Percentiles rank a stretch among this genome's conserved stretches.
Conservation (phyloP, 2,329 filamentous ascomycete genomes). For the Apiospora hydei region DNA sequence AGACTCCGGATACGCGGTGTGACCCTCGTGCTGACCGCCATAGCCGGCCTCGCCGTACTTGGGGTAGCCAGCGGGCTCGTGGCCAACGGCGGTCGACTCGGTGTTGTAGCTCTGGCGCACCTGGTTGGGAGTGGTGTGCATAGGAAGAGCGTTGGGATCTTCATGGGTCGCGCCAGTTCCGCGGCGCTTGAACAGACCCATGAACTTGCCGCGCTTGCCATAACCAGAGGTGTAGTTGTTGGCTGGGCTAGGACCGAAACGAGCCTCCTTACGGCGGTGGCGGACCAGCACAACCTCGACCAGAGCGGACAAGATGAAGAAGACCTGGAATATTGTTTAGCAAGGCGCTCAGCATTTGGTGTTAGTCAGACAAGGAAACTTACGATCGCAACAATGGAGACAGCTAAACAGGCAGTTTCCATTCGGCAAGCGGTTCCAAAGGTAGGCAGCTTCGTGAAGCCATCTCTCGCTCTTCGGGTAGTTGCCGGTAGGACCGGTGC, state of each 20-base stretch:
- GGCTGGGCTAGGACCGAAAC: slow-evolving; percentile 49
- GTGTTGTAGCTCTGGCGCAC: slow-evolving; percentile 47
- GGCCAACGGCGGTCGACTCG: slow-evolving; percentile 43
- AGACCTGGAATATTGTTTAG: slow-evolving; percentile 47
- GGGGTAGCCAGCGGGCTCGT: slow-evolving; percentile 31
- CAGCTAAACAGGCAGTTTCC: slow-evolving; percentile 78
- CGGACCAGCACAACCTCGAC: slow-evolving; percentile 73
- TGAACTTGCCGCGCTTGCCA: slow-evolving; percentile 39
- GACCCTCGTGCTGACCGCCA: slow-evolving; percentile 39
- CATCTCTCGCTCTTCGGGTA: slow-evolving; percentile 56
- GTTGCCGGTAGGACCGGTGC: slow-evolving; percentile 62
- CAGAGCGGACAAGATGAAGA: slow-evolving; percentile 77
- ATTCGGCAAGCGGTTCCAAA: slow-evolving; percentile 70
- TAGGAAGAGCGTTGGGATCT: slow-evolving; percentile 44
- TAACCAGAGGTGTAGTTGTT: slow-evolving; percentile 51
- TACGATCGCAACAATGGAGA: slow-evolving; percentile 80
- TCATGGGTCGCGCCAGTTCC: slow-evolving; percentile 29
- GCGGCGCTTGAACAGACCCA: slow-evolving; percentile 43
- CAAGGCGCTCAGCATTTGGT: slow-evolving; percentile 21
- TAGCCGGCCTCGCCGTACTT: slow-evolving; percentile 40
- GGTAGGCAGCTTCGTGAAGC: slow-evolving; percentile 56
- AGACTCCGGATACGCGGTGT: slow-evolving; percentile 40
- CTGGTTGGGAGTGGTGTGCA: slow-evolving; percentile 44
- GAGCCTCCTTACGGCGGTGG: slow-evolving; percentile 65
- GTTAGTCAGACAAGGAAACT: not conserved